Conservation (phyloP, 208 protist genomes). For the Acanthamoeba culbertsoni region DNA sequence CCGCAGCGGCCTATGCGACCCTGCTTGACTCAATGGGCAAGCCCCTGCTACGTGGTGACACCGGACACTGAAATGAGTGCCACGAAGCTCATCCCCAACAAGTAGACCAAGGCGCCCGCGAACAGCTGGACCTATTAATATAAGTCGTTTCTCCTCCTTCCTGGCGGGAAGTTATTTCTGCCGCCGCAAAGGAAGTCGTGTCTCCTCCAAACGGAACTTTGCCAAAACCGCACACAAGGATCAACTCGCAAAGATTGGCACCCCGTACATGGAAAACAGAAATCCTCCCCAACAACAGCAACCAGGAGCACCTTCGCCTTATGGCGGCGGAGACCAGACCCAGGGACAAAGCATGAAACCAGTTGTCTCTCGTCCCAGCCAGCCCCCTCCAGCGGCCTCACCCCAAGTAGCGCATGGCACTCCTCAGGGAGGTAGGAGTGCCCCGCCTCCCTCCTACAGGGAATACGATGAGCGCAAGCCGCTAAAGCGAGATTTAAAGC, state of each 20-base stretch:
- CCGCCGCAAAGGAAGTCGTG: no score
- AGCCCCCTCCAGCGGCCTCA: not conserved
- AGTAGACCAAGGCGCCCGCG: no score
- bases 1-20: not conserved
- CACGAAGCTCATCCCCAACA: no score
- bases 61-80: no score
- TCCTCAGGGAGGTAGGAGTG: not conserved
- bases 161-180: no score
- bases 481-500: not conserved
- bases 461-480: conserved; percentile 30
- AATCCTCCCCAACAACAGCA: not conserved
- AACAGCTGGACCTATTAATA: no score
- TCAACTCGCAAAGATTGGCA: no score
- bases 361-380: not conserved
- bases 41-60: not conserved
- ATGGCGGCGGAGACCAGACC: not conserved
- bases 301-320: not conserved
- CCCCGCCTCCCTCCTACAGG: not conserved
- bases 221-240: no score
- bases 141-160: no score
- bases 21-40: not conserved
- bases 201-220: no score
- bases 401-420: not conserved
- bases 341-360: not conserved
- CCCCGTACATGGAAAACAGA: not conserved